These are phyloP conservation scores for Silene coronaria DNA, from an alignment of 179 eudicot species.

Conservation along the genomic window DNA sequence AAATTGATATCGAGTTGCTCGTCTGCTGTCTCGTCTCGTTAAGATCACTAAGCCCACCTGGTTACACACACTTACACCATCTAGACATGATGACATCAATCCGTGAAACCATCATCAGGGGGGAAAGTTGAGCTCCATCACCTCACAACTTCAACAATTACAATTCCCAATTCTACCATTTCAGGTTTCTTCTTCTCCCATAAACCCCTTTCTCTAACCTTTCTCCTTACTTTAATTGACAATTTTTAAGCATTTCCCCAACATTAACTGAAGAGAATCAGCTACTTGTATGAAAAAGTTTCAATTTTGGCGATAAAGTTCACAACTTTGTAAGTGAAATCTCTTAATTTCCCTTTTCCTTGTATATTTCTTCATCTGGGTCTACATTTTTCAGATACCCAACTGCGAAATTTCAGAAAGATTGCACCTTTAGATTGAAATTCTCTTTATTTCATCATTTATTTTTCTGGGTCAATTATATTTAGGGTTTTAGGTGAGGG, in stretches of 20 bases:
- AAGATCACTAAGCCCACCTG: no score
- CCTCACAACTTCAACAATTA: neutral
- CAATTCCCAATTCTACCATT: neutral
- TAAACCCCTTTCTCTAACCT: conserved; percentile 19
- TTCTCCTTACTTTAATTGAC: conserved; percentile 10
- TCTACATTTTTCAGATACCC: neutral
- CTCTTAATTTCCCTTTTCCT: neutral
- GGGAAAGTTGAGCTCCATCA: conserved; percentile 8
- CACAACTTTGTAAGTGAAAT: conserved; percentile 29
- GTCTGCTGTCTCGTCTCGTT: no score
- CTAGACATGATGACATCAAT: neutral
- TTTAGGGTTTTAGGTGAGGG: neutral
- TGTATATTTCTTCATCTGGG: no score
- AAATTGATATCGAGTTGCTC: no score
- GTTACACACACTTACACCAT: no score
- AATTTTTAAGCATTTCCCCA: neutral
- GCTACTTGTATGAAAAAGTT: neutral
- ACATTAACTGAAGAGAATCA: neutral
- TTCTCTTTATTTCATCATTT: neutral
- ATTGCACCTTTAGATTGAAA: conserved; percentile 16
- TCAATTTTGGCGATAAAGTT: conserved; percentile 16
- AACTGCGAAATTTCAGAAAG: conserved; percentile 7
- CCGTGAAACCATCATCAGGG: neutral
- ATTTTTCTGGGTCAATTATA: conserved; percentile 6
- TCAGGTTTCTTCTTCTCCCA: conserved; percentile 22